phyloP scores from a whole-genome alignment of 1,284 basidiomycete species.

The Sphagnurus paluster region DNA sequence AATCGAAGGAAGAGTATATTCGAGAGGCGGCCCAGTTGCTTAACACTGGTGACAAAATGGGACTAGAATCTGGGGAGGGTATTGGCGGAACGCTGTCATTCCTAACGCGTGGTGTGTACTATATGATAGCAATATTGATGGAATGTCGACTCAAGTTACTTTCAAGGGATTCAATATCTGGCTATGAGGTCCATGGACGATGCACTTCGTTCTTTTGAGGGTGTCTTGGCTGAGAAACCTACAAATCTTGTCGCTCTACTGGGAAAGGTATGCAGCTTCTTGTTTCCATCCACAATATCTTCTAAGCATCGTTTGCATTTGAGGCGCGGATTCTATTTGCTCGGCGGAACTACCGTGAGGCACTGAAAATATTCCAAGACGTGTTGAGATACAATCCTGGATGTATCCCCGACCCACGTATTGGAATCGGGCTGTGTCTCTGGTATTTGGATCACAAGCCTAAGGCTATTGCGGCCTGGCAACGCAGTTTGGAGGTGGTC shows the following conservation, averaged over 20 bases:
- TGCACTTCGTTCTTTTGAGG: conserved; percentile 78
- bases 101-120: conserved; percentile 62
- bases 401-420: conserved; percentile 86
- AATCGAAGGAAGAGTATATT: conserved; percentile 70
- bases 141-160: not conserved
- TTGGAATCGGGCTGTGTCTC: conserved; percentile 90
- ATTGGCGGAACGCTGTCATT: conserved; percentile 56
- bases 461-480: conserved; percentile 85
- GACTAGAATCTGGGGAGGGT: conserved; percentile 51
- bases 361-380: conserved; percentile 83
- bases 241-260: conserved; percentile 82
- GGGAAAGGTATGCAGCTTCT: conserved; percentile 57
- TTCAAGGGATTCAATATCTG: conserved; percentile 76
- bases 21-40: conserved; percentile 69
- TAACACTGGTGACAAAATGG: conserved; percentile 61
- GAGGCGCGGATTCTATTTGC: conserved; percentile 85
- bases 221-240: conserved; percentile 76
- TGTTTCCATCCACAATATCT: not conserved
- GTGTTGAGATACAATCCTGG: conserved; percentile 76
- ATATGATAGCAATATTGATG: not conserved
- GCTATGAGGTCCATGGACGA: conserved; percentile 78
- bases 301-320: conserved; percentile 4
- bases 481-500: conserved; percentile 80
- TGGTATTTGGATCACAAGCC: conserved; percentile 83
- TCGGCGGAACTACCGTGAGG: conserved; percentile 72